Evolutionary conservation across 2,329 filamentous ascomycete genomes (phyloP).

Genomic region (Atkinsonella hypoxylon): DNA sequence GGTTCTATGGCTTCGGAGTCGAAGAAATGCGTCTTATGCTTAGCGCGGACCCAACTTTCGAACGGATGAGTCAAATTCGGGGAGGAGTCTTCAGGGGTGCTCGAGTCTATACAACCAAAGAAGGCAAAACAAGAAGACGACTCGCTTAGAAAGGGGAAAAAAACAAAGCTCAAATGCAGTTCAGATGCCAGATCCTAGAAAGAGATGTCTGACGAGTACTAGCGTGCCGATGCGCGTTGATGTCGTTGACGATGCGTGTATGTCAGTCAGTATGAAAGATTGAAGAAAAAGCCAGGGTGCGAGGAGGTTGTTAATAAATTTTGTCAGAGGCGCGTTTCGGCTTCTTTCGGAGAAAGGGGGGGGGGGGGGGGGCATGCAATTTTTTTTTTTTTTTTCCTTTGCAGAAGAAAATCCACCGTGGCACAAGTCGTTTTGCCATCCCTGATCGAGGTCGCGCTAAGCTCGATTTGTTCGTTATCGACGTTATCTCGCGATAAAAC

Average conservation of each 20-base stretch:
- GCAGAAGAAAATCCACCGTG: no score
- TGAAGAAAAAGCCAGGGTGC: background rate
- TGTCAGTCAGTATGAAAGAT: background rate
- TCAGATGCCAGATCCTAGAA: background rate
- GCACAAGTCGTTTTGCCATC: conserved; percentile 5
- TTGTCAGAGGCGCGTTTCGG: conserved; percentile 2
- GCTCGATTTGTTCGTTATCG: background rate
- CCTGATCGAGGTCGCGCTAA: conserved; percentile 3
- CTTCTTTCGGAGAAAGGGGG: background rate
- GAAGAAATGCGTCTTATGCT: no score
- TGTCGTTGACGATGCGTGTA: background rate
- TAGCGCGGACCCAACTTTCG: no score
- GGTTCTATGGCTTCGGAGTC: no score
- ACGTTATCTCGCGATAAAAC: conserved; percentile 8
- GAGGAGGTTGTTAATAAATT: conserved; percentile 5
- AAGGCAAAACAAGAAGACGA: conserved; percentile 1
- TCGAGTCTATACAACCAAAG: background rate
- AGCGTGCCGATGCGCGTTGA: background rate
- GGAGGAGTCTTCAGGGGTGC: background rate
- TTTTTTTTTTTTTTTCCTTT: no score
- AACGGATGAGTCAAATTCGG: background rate
- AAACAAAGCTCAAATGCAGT: background rate
- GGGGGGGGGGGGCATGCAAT: background rate
- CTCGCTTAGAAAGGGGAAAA: conserved; percentile 1
- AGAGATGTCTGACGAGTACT: background rate